Percentiles rank a stretch among this genome's conserved stretches.
These are phyloP conservation scores for Candida sanyaensis DNA, from an alignment of 1,139 yeast genomes.

Conservation along the genomic window DNA sequence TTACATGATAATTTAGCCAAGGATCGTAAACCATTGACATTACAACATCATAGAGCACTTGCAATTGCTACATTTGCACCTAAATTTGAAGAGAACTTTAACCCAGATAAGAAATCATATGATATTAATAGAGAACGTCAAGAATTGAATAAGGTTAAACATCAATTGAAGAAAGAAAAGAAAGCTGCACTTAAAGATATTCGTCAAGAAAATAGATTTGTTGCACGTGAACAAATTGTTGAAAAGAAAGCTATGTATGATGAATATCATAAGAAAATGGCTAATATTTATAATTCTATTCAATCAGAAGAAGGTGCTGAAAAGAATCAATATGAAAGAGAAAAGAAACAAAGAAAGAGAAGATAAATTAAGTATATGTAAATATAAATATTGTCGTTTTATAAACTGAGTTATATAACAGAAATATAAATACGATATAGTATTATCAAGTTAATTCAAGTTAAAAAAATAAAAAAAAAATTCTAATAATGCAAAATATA, in stretches of 20 bases:
- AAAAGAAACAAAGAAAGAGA: conserved; percentile 65
- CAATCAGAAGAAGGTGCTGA: conserved; percentile 94
- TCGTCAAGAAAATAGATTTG: conserved; percentile 84
- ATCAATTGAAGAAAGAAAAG: conserved; percentile 87
- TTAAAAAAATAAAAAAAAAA: no score
- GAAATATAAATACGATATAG: no score
- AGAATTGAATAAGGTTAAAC: conserved; percentile 79
- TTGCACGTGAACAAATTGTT: conserved; percentile 79
- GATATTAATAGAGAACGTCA: conserved; percentile 81
- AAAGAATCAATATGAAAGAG: conserved; percentile 87
- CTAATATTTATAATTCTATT: conserved; percentile 79
- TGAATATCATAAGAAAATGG: conserved; percentile 88
- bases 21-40: conserved; percentile 70
- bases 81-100: conserved; percentile 92
- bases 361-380: conserved; percentile 2
- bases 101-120: conserved; percentile 91
- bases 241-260: conserved; percentile 75
- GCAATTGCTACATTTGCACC: conserved; percentile 88
- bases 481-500: no score
- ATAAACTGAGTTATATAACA: no score
- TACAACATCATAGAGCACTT: conserved; percentile 85
- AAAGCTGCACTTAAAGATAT: conserved; percentile 87
- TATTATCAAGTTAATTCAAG: no score
- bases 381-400: no score
- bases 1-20: conserved; percentile 38